Evolutionary conservation across 2,329 filamentous ascomycete species (phyloP), one percentile per base, ranked within the genome.

Genomic region (Fusarium sambucinum): DNA sequence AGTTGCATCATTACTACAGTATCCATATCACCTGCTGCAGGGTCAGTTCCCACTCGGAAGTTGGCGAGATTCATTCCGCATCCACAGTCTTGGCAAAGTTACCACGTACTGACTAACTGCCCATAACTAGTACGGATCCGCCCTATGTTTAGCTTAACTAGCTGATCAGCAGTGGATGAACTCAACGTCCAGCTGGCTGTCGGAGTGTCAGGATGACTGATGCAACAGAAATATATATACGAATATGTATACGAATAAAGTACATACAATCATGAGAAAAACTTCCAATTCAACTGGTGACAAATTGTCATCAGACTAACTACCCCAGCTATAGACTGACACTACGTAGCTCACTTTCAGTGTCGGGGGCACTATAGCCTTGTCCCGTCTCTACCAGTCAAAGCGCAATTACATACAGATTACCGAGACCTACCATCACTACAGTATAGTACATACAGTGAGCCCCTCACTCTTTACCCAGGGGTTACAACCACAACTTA

Each of bases 351-450:
- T 38, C n/a, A 38, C 21, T 27, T 9, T 17, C 25, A 38, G 33
- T 25, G 38, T 40, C 33, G 33, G 32, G n/a, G 47, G 9, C 47
- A 38, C 33, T 40, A 38, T 38, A 51, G 16, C 47, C 47, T 38
- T 51, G 47, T 40, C 17, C 32, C 47, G 47, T 51, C 33, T 38
- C 25, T 40, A 48, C 59, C 25, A 55, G 63, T 66, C 63, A 60
- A 65, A 65, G 63, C 63, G 63, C 55, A 66, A 25, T 40, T 46
- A 27, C 37, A 38, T 51, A 45, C 32, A 66, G 63, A 66, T 66
- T 66, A 52, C 55, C 60, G 63, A 66, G 55, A 66, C 32, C 44
- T 55, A 35, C 38, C 51, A 50, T 21, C 37, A 21, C 25, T 54
- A 54, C 51, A 54, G 30, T 54, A 54, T 13, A 8, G 33, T 40